Percentiles rank a stretch among this genome's conserved stretches.
Evolutionary conservation across 305 asterid genomes (phyloP).

Genomic region (Stenogyne calaminthoides): DNA sequence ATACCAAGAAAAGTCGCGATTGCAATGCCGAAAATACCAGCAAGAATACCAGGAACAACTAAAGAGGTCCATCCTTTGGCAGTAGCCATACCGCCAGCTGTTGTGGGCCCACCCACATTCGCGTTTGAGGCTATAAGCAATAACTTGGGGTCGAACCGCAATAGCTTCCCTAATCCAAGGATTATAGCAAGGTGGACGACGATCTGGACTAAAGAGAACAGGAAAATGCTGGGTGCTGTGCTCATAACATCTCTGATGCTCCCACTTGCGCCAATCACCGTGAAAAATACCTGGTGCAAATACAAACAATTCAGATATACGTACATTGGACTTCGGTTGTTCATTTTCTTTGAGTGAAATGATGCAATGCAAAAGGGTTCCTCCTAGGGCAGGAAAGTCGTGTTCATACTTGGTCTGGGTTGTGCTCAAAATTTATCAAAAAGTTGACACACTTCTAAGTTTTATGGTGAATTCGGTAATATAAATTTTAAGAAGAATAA

Average conservation of each 20-base stretch:
- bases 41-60: constrained; percentile 85
- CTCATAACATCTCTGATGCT: constrained; percentile 63
- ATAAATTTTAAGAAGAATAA: too few species aligned
- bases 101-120: constrained; percentile 94
- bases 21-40: constrained; percentile 85
- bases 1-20: constrained; percentile 91
- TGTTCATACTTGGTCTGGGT: too few species aligned
- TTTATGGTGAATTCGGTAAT: too few species aligned
- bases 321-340: not conserved
- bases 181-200: constrained; percentile 74
- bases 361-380: too few species aligned
- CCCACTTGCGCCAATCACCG: constrained; percentile 85
- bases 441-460: too few species aligned
- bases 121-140: constrained; percentile 93
- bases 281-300: constrained; percentile 60
- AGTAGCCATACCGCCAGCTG: constrained; percentile 97
- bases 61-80: constrained; percentile 94
- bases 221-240: constrained; percentile 82
- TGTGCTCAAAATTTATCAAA: too few species aligned
- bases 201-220: constrained; percentile 77
- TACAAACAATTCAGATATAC: not conserved
- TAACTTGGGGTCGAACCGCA: constrained; percentile 63
- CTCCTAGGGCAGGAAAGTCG: too few species aligned
- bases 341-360: not conserved
- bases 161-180: constrained; percentile 81